Percentiles rank a stretch among this genome's conserved stretches.
These are phyloP conservation scores for Penicillium crystallinum DNA, from an alignment of 495 filamentous ascomycete species.

Conservation along the genomic window DNA sequence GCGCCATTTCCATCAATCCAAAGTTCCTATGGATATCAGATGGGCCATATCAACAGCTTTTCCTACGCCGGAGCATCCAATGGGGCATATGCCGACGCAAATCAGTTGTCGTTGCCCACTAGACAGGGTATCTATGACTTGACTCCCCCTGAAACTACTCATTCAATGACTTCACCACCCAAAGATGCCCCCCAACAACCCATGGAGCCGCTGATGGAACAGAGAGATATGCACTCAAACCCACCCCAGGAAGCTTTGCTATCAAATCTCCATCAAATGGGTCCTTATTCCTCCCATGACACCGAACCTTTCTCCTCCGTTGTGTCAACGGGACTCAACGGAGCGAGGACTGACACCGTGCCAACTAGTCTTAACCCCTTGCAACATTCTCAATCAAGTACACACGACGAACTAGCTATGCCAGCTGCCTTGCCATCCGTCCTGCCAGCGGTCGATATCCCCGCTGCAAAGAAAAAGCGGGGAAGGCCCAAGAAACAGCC, in stretches of 20 bases:
- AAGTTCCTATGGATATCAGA: slow-evolving; percentile 1
- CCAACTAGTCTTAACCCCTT: slow-evolving; percentile 8
- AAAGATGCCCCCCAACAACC: background rate
- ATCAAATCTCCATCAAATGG: slow-evolving; percentile 24
- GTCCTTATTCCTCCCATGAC: slow-evolving; percentile 34
- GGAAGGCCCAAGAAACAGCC: slow-evolving; percentile 32
- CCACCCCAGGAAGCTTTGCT: slow-evolving; percentile 12
- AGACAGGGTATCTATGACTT: background rate
- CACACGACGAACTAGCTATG: slow-evolving; percentile 29
- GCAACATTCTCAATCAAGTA: slow-evolving; percentile 17
- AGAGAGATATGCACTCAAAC: slow-evolving; percentile 5
- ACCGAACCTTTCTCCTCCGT: slow-evolving; percentile 40
- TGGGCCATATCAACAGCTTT: background rate
- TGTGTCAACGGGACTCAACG: slow-evolving; percentile 16
- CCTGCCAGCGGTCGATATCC: slow-evolving; percentile 16
- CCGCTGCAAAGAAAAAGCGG: slow-evolving; percentile 27
- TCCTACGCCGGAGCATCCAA: background rate
- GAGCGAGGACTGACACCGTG: slow-evolving; percentile 23
- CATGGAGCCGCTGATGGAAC: slow-evolving; percentile 3
- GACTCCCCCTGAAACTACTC: background rate
- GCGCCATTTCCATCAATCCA: slow-evolving; percentile 15
- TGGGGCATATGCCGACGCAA: slow-evolving; percentile 1
- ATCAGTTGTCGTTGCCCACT: slow-evolving; percentile 6
- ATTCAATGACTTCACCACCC: background rate
- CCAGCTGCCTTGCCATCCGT: slow-evolving; percentile 11